A percentile compares a stretch with the other conserved stretches of the same genome.
Evolutionary conservation across 208 protist species (phyloP).

Genomic region (Leishmania gerbilli): DNA sequence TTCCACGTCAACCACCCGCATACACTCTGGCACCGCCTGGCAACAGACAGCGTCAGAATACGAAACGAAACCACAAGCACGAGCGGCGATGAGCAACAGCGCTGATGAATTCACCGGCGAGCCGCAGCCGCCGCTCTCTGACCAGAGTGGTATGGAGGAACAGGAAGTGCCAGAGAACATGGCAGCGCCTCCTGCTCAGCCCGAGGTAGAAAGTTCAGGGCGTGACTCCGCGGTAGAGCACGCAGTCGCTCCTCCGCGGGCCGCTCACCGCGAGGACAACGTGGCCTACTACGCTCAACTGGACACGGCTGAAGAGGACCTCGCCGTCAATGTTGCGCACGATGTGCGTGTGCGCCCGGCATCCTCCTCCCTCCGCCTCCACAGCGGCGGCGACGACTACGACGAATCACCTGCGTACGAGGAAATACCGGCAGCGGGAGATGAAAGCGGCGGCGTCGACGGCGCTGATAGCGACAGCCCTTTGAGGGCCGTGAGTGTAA

Average conservation of each 20-base stretch:
- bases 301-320: slow-evolving; percentile 21
- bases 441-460: not conserved
- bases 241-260: slow-evolving; percentile 13
- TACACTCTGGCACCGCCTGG: not conserved
- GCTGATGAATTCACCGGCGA: not conserved
- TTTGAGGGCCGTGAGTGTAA: not conserved
- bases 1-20: not conserved
- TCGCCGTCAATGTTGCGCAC: slow-evolving; percentile 42
- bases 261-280: not conserved
- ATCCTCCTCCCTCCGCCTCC: not conserved
- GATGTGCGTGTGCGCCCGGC: slow-evolving; percentile 32
- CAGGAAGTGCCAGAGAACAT: slow-evolving; percentile 7
- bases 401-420: slow-evolving; percentile 9
- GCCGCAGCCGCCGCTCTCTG: not conserved
- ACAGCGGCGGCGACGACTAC: not conserved
- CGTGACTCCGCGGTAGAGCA: slow-evolving; percentile 13
- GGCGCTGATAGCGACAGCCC: not conserved
- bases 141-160: not conserved
- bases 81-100: not conserved
- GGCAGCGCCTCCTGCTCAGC: slow-evolving; percentile 9
- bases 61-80: not conserved
- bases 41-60: not conserved
- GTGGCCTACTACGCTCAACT: slow-evolving; percentile 18
- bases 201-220: not conserved
- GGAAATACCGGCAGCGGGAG: not conserved